Evolutionary conservation across 1,284 basidiomycete species (phyloP), one percentile per base, ranked within the genome.

Genomic region (Volvariella surrecta): DNA sequence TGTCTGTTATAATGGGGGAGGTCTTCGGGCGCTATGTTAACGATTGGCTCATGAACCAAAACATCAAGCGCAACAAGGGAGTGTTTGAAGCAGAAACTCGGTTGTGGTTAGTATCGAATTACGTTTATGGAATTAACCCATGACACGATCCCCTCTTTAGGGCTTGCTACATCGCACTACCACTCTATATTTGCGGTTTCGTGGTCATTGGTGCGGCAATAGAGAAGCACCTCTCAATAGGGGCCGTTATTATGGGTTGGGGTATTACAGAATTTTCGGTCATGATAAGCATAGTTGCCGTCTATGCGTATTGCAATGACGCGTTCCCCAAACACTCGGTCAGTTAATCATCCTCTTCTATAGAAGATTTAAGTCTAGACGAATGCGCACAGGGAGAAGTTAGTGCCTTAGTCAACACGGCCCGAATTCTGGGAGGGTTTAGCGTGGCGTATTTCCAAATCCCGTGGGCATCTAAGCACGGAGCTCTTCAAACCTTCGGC

Each of bases 51-150:
- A 74, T 76, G 60, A 68, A 68, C 46, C 42, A 60, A 10, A 66
- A 61, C 37, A 75, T 80, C 48, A 63, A 66, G 32, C 56, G 70
- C 18, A 79, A 82, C 52, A 61, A 66, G 0, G 81, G 81, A 47
- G 72, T 84, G 19, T 82, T 82, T 55, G 71, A 76, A 48, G 76
- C 81, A 0, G 82, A 84, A 55, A 70, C 58, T 50, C 73, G 81
- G 32, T 58, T 84, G 8, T 83, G 81, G 81, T 79, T 48, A 20
- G 69, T 58, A 13, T n/a, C n/a, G n/a, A n/a, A n/a, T n/a, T 31
- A 20, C 15, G n/a, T n/a, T n/a, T n/a, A n/a, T n/a, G n/a, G 24
- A 28, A 28, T 28, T 6, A 28, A 28, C 24, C 24, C 18, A 40
- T 19, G 24, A 13, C n/a, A 21, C 24, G 13, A 13, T 10, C 10